phyloP scores from a whole-genome alignment of 768 basidiomycete genomes.

The Termitomyces sp. region DNA sequence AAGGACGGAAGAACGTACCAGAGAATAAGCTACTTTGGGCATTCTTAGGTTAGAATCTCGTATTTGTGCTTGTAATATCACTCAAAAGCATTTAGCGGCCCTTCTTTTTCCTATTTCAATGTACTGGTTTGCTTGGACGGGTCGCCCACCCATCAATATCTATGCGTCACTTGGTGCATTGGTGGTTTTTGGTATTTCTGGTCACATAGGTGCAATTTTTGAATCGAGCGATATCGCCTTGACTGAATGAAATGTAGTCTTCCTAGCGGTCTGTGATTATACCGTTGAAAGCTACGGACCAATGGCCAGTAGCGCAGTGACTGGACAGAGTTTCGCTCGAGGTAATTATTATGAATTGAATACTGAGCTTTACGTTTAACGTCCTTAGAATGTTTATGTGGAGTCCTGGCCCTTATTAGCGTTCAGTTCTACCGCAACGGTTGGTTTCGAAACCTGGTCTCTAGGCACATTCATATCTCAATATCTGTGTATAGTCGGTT shows the following conservation, averaged over 20 bases:
- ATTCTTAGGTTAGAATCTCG: constrained; percentile 7
- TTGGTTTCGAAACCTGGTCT: neutral
- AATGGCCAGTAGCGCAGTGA: constrained; percentile 24
- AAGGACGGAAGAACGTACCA: constrained; percentile 18
- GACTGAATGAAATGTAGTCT: constrained; percentile 12
- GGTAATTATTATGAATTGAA: constrained; percentile 1
- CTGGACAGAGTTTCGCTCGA: constrained; percentile 24
- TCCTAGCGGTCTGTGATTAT: constrained; percentile 22
- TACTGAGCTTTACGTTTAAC: neutral
- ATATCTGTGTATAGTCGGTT: constrained; percentile 14
- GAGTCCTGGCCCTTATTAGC: constrained; percentile 18
- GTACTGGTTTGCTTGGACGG: constrained; percentile 26
- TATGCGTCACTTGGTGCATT: constrained; percentile 22
- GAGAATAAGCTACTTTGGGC: constrained; percentile 24
- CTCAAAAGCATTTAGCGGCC: constrained; percentile 12
- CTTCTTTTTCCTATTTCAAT: constrained; percentile 22
- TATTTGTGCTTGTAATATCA: neutral
- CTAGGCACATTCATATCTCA: neutral
- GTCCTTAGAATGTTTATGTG: constrained; percentile 19
- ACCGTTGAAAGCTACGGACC: constrained; percentile 23
- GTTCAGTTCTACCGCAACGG: constrained; percentile 20
- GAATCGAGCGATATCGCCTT: neutral
- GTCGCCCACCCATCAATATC: constrained; percentile 18
- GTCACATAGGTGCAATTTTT: constrained; percentile 19
- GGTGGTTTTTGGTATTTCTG: constrained; percentile 20